Evolutionary conservation across 2,329 filamentous ascomycete genomes (phyloP), one percentile per base, ranked within the genome.

Genomic region (Epichloe sibirici): DNA sequence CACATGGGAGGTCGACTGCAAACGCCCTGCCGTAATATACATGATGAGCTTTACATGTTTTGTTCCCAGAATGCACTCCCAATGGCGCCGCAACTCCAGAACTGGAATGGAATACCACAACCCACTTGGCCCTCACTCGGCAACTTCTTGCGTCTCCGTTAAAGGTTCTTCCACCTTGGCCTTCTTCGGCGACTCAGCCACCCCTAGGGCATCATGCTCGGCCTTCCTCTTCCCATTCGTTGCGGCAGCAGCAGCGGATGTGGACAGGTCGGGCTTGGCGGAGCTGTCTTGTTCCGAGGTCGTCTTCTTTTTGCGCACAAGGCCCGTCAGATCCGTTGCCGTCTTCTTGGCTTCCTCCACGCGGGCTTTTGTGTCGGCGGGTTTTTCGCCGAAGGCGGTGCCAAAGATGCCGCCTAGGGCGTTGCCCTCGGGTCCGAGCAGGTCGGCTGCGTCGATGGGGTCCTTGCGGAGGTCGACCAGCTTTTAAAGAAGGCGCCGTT

Each of bases 291-390:
- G 60, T 46, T 63, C 66, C 62, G 73, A 72, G 56, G 65, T 60
- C 8, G 11, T 6, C 67, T 81, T 82, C 63, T 84, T 90, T 63
- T 84, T 90, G 60, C 85, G 82, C 44, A 91, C 83, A 45, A 91
- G 72, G n/a, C 82, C 78, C 0, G 78, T 81, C 13, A 94, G 71
- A 63, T 93, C 87, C 15, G 78, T 89, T 6, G 88, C 88, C 7
- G 73, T 77, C 69, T 84, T 85, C 61, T 83, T 86, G 31, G 84
- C 86, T 63, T 90, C 84, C 45, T 85, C 81, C 45, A 88, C 73
- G 57, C 80, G 76, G 25, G 81, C 82, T 57, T 81, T 74, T 49
- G 81, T 78, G 52, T 83, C 75, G 1, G 73, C 74, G 3, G 79
- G 72, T 38, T 80, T 77, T 62, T 83, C 79, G 53, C 83, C 84